These are phyloP conservation scores for Ceratobasidium sp. DNA, from an alignment of 1,284 basidiomycete genomes.

Conservation along the genomic window DNA sequence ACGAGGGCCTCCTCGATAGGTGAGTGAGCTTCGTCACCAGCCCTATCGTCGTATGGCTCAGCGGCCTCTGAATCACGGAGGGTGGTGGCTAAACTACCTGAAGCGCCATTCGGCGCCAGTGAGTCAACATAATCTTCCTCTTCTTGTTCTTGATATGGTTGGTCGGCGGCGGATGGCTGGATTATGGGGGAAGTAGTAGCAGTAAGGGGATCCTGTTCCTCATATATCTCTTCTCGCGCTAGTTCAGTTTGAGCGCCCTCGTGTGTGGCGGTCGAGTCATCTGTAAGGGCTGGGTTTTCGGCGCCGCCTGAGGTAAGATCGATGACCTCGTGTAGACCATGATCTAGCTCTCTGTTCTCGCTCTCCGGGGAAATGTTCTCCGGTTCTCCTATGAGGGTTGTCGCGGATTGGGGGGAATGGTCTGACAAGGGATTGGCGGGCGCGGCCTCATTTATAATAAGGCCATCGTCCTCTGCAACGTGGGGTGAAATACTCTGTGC, in stretches of 20 bases:
- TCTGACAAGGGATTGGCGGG: slow-evolving; percentile 17
- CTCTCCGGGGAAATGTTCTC: neutral
- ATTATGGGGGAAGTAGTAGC: neutral
- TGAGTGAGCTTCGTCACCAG: neutral
- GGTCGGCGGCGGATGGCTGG: neutral
- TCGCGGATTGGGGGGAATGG: slow-evolving; percentile 38
- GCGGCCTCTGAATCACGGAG: neutral
- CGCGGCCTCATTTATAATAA: slow-evolving; percentile 29
- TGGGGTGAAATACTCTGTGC: slow-evolving; percentile 37
- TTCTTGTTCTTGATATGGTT: neutral
- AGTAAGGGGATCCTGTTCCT: slow-evolving; percentile 1
- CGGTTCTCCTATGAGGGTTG: slow-evolving; percentile 39
- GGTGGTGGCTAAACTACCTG: neutral
- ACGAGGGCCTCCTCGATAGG: slow-evolving; percentile 40
- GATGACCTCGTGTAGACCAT: slow-evolving; percentile 30
- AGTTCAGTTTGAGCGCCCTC: slow-evolving; percentile 18
- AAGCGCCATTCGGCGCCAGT: neutral
- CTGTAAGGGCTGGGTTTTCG: neutral
- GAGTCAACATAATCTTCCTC: neutral
- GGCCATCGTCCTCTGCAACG: slow-evolving; percentile 22
- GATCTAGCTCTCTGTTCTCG: neutral
- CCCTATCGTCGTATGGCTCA: slow-evolving; percentile 11
- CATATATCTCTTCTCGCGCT: neutral
- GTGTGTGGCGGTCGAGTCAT: neutral
- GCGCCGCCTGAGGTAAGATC: slow-evolving; percentile 27